Percentiles rank a stretch among this genome's conserved stretches.
phyloP scores from a whole-genome alignment of 73 alveolate genomes.

The Uronychia binucleata region DNA sequence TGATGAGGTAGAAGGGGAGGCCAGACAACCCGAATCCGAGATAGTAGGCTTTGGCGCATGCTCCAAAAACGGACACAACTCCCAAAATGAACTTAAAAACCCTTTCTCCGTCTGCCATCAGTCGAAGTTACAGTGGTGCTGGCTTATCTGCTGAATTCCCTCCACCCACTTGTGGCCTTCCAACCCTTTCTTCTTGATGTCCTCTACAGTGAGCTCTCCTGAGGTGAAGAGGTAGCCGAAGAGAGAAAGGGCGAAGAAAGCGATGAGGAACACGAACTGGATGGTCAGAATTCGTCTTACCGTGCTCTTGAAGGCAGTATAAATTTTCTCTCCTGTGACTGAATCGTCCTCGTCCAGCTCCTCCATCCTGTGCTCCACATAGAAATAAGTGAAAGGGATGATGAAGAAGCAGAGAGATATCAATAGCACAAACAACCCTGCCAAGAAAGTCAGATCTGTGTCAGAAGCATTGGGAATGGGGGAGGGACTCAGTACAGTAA shows the following conservation, averaged over 20 bases:
- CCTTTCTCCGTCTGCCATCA: constrained; percentile 37
- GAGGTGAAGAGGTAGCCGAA: constrained; percentile 23
- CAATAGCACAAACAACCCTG: constrained; percentile 42
- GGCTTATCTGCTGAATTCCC: constrained; percentile 1
- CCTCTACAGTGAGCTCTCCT: neutral
- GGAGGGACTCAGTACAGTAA: constrained; percentile 11
- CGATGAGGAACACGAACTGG: neutral
- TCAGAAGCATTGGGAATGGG: neutral
- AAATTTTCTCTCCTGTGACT: constrained; percentile 11
- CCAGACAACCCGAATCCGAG: constrained; percentile 74
- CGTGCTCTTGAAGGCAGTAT: constrained; percentile 11
- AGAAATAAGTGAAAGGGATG: constrained; percentile 74
- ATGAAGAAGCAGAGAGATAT: constrained; percentile 54
- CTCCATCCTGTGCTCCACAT: constrained; percentile 64
- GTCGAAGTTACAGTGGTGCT: constrained; percentile 34
- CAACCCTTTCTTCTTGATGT: neutral
- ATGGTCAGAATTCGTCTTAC: neutral
- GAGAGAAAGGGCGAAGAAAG: constrained; percentile 4
- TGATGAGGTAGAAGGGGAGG: constrained; percentile 66
- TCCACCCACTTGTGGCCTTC: neutral
- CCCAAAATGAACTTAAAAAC: neutral
- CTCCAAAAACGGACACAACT: constrained; percentile 57
- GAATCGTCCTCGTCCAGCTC: constrained; percentile 41
- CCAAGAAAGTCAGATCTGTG: neutral
- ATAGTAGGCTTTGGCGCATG: constrained; percentile 56